Evolutionary conservation across 257 asterid species (phyloP).

Genomic region (Solanum clarkiae): DNA sequence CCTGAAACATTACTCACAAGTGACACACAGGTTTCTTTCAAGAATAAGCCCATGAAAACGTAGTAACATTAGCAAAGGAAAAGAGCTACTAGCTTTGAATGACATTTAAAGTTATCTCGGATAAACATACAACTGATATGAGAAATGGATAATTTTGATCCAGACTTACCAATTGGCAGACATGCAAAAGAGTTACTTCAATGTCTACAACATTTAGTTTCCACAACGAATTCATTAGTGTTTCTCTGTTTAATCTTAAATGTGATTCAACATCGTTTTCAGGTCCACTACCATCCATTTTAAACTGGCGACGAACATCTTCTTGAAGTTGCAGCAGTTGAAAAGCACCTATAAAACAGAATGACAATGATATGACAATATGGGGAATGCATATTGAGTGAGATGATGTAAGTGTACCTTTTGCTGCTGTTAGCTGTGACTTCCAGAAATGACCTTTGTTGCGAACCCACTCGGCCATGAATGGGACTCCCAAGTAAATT

Average conservation of each 20-base stretch:
- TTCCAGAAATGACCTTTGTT: constrained; percentile 81
- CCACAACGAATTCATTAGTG: constrained; percentile 77
- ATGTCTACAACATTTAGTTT: constrained; percentile 81
- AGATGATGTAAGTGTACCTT: constrained; percentile 25
- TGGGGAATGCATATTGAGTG: background rate
- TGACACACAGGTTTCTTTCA: background rate
- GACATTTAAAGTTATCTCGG: background rate
- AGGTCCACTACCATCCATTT: constrained; percentile 42
- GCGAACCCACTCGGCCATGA: constrained; percentile 81
- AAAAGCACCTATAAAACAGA: constrained; percentile 56
- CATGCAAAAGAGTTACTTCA: constrained; percentile 72
- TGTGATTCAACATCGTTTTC: constrained; percentile 71
- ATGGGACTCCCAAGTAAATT: constrained; percentile 51
- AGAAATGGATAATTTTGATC: background rate
- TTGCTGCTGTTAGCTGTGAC: constrained; percentile 78
- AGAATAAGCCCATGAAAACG: background rate
- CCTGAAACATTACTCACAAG: constrained; percentile 22
- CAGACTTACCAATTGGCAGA: constrained; percentile 67
- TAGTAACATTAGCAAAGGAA: background rate
- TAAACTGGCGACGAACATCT: constrained; percentile 50
- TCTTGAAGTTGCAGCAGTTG: constrained; percentile 95
- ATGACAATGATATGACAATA: too few relatives aligned
- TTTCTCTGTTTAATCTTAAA: constrained; percentile 47
- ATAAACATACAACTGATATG: background rate
- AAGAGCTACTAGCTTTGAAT: background rate